Conservation (phyloP, 2,329 filamentous ascomycete genomes). For the Alternaria sp. region DNA sequence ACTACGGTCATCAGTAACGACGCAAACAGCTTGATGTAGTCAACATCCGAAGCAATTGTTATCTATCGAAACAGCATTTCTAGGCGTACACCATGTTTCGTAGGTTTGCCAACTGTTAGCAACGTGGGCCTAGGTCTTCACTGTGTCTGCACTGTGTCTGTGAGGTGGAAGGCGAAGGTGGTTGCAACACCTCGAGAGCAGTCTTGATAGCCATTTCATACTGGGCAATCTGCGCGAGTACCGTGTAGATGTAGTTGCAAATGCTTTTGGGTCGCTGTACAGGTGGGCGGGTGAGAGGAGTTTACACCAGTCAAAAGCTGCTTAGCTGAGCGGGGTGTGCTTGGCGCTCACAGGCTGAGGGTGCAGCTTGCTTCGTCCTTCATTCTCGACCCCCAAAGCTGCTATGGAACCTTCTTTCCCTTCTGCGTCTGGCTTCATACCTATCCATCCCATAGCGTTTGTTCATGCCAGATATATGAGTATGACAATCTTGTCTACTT, state of each 20-base stretch:
- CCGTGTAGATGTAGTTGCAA: not conserved
- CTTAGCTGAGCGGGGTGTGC: slow-evolving; percentile 1
- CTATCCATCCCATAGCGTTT: not conserved
- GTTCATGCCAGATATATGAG: not conserved
- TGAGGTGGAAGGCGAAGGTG: not conserved
- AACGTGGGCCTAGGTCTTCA: not conserved
- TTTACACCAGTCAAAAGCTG: not conserved
- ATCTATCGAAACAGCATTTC: not conserved
- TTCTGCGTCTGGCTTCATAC: not conserved
- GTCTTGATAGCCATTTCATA: not conserved
- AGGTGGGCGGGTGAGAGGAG: not conserved
- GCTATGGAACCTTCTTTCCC: not conserved
- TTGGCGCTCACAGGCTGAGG: slow-evolving; percentile 1
- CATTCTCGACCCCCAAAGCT: not conserved
- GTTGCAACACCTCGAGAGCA: not conserved
- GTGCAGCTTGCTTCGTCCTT: not conserved
- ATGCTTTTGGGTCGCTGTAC: not conserved
- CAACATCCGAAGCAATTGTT: not conserved
- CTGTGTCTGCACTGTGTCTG: not conserved
- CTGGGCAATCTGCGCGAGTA: not conserved
- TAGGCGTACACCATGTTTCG: not conserved
- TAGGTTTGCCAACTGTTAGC: not conserved
- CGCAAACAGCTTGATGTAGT: not conserved
- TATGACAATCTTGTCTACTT: not conserved
- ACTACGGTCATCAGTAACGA: not conserved